Percentiles rank a stretch among this genome's conserved stretches.
Evolutionary conservation across 371 early-diverging fungal species (phyloP).

Genomic region (Funneliformis caledonium): DNA sequence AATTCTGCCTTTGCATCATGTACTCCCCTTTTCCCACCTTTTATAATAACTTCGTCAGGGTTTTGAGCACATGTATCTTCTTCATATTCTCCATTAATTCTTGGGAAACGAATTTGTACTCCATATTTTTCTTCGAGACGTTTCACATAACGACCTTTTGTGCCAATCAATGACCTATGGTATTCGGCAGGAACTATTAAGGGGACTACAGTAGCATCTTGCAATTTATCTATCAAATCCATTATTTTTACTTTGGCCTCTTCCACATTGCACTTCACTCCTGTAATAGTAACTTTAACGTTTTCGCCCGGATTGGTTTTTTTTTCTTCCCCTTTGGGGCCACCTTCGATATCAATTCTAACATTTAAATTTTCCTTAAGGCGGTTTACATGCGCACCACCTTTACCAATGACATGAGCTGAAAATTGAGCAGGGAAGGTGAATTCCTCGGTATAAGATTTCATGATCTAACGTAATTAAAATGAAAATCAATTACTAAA

Average conservation of each 20-base stretch:
- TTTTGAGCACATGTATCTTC: slow-evolving; percentile 50
- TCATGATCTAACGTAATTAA: slow-evolving; percentile 53
- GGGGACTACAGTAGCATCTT: slow-evolving; percentile 68
- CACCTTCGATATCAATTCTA: slow-evolving; percentile 68
- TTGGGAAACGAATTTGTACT: slow-evolving; percentile 79
- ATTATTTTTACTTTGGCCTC: slow-evolving; percentile 76
- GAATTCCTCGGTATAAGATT: slow-evolving; percentile 70
- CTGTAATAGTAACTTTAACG: slow-evolving; percentile 78
- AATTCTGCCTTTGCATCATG: slow-evolving; percentile 76
- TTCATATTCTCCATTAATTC: slow-evolving; percentile 52
- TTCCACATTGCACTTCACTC: slow-evolving; percentile 78
- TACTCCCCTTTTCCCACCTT: slow-evolving; percentile 78
- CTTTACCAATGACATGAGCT: slow-evolving; percentile 89
- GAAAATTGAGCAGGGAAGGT: slow-evolving; percentile 72
- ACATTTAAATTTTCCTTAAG: slow-evolving; percentile 81
- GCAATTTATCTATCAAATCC: slow-evolving; percentile 71
- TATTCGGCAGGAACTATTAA: slow-evolving; percentile 68
- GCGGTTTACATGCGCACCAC: slow-evolving; percentile 79
- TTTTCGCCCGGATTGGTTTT: slow-evolving; percentile 49
- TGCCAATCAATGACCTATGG: slow-evolving; percentile 79
- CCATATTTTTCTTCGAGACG: slow-evolving; percentile 83
- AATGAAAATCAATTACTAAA: neutral
- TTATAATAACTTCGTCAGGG: slow-evolving; percentile 71
- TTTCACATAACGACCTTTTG: slow-evolving; percentile 76
- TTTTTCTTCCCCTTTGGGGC: slow-evolving; percentile 53